These are phyloP conservation scores for Leptographium flavum DNA, from an alignment of 2,329 filamentous ascomycete species.

Conservation along the genomic window DNA sequence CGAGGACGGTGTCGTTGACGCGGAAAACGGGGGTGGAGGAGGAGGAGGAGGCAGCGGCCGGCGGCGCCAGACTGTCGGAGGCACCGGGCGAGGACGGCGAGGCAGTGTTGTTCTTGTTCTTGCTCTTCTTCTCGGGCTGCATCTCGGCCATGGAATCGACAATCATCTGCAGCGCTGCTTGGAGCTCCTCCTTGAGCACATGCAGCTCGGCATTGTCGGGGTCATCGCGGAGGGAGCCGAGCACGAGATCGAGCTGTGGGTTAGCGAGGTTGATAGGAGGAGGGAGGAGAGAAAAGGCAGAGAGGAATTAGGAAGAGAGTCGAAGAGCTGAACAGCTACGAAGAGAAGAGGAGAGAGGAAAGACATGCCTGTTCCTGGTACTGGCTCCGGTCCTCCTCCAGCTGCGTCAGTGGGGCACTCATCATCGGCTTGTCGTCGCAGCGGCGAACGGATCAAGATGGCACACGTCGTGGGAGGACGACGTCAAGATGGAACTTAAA, in stretches of 20 bases:
- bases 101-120: conserved; percentile 35
- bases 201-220: conserved; percentile 67
- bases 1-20: conserved; percentile 80
- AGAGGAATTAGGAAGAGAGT: too few species aligned
- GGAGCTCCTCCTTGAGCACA: conserved; percentile 65
- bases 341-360: not conserved
- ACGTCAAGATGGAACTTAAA: too few species aligned
- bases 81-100: not conserved
- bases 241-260: conserved; percentile 59
- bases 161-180: conserved; percentile 65
- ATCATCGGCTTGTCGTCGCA: conserved; percentile 18
- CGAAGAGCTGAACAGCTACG: too few species aligned
- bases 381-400: conserved; percentile 36
- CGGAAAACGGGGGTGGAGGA: conserved; percentile 46
- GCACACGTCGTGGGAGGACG: too few species aligned
- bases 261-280: too few species aligned
- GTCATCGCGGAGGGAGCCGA: conserved; percentile 62
- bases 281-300: too few species aligned
- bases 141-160: conserved; percentile 72
- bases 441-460: not conserved
- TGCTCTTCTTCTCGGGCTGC: conserved; percentile 35
- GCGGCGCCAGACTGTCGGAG: conserved; percentile 23
- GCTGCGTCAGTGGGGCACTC: conserved; percentile 19
- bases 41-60: conserved; percentile 60
- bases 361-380: conserved; percentile 41